Evolutionary conservation across 1,284 basidiomycete genomes (phyloP).

Genomic region (Coniferiporia weirii): DNA sequence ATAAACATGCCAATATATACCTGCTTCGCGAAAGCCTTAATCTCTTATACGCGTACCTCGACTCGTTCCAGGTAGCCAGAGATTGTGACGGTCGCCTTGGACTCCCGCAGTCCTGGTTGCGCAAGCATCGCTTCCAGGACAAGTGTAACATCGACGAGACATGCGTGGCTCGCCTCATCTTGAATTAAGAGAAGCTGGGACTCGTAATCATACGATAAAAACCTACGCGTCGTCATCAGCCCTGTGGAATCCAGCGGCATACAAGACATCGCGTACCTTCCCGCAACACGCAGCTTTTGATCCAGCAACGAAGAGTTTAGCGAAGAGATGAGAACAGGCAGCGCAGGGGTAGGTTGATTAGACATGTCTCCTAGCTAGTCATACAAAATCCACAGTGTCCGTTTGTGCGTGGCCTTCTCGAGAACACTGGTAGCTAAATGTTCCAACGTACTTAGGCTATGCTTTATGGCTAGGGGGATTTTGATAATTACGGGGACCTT

Average conservation of each 20-base stretch:
- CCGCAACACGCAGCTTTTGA: slow-evolving; percentile 12
- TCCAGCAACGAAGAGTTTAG: slow-evolving; percentile 2
- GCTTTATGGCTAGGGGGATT: too few relatives aligned
- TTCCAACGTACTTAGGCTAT: too few relatives aligned
- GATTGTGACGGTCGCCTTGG: slow-evolving; percentile 1
- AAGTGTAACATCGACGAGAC: slow-evolving; percentile 11
- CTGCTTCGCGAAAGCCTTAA: neutral
- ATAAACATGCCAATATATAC: neutral
- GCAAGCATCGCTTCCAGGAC: slow-evolving; percentile 6
- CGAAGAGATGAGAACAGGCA: slow-evolving; percentile 7
- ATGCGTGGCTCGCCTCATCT: slow-evolving; percentile 8
- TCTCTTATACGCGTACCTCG: neutral
- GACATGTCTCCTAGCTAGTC: neutral
- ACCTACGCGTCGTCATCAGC: neutral
- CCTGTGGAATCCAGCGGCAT: too few relatives aligned
- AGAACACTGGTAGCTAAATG: too few relatives aligned
- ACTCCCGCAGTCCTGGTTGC: slow-evolving; percentile 1
- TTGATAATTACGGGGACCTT: too few relatives aligned
- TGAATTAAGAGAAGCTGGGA: slow-evolving; percentile 9
- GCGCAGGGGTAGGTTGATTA: slow-evolving; percentile 10
- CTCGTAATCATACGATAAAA: slow-evolving; percentile 10
- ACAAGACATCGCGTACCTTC: neutral
- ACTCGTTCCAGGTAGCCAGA: slow-evolving; percentile 13
- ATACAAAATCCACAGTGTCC: neutral
- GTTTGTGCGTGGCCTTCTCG: too few relatives aligned